Evolutionary conservation across 129 eudicot genomes (phyloP), one percentile per base, ranked within the genome.

Genomic region (Logfia minima): DNA sequence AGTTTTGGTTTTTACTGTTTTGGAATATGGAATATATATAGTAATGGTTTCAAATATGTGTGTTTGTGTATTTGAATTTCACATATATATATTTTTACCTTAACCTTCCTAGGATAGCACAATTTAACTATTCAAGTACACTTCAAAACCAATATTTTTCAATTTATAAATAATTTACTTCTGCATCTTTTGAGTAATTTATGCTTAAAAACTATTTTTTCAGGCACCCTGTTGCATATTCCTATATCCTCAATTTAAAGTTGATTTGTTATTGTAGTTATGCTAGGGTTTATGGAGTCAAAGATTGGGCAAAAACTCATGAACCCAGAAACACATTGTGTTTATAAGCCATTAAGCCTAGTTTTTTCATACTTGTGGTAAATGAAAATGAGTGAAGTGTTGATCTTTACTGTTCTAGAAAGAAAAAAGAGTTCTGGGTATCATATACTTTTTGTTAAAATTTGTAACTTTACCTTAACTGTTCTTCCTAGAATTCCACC

Each of bases 321-420:
- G 66, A 56, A 80, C 32, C 51, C 68, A 77, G 68, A 77, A 35
- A 35, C 35, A 35, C 64, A 75, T 66, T 76, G 80, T 65, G 64
- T 65, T 66, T 29, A 18, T 65, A 67, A 69, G 74, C 68, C 61
- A 55, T n/a, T 18, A 18, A 41, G 14, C 63, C 60, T 73, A 16
- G 13, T 65, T 53, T 41, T 31, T 71, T 41, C 48, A 0, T 41
- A 41, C 48, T 41, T 41, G 48, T 41, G 48, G 14, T 41, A 41
- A 41, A 41, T 41, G 14, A 41, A 52, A 66, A 56, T 66, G 70
- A 74, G 79, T 74, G 28, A 74, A 74, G 64, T 67, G 8, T 73
- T 66, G 62, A 53, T 23, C 55, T 79, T 80, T 65, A 73, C 35
- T 34, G 66, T 80, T 80, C 23, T 72, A 37, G 68, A 18, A 41